Percentiles rank a stretch among this genome's conserved stretches.
phyloP scores from a whole-genome alignment of 805 yeast species.

The Myxozyma sirexii region DNA sequence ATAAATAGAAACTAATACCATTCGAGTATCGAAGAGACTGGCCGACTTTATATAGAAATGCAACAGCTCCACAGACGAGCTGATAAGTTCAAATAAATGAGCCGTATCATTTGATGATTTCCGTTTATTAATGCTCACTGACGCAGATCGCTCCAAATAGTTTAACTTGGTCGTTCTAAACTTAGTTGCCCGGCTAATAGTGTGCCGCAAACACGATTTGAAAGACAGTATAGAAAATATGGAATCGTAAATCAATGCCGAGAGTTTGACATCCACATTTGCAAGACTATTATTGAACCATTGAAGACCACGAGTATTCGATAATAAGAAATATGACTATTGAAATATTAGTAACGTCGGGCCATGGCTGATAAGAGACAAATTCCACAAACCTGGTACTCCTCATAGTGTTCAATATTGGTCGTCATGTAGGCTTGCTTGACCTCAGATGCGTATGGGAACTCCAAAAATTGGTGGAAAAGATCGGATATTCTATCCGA shows the following conservation, averaged over 20 bases:
- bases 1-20: not conserved
- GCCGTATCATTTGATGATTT: not conserved
- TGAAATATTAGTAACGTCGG: not conserved
- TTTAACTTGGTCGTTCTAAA: slow-evolving; percentile 4
- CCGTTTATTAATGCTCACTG: not conserved
- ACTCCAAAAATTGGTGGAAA: not conserved
- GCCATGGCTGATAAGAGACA: too few relatives aligned
- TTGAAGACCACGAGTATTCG: slow-evolving; percentile 16
- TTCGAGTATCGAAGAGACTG: not conserved
- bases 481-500: not conserved
- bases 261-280: not conserved
- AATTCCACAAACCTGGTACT: slow-evolving; percentile 11
- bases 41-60: not conserved
- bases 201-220: not conserved
- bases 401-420: slow-evolving; percentile 6
- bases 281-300: slow-evolving; percentile 1
- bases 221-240: not conserved
- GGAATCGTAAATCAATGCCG: slow-evolving; percentile 1
- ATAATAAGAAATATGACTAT: slow-evolving; percentile 8
- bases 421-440: not conserved
- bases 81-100: slow-evolving; percentile 6
- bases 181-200: slow-evolving; percentile 5
- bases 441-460: slow-evolving; percentile 9
- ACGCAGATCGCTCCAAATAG: slow-evolving; percentile 21
- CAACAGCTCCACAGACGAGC: not conserved